Percentiles rank a stretch among this genome's conserved stretches.
These are phyloP conservation scores for Aspergillus campestris DNA, from an alignment of 495 filamentous ascomycete genomes.

Conservation along the genomic window DNA sequence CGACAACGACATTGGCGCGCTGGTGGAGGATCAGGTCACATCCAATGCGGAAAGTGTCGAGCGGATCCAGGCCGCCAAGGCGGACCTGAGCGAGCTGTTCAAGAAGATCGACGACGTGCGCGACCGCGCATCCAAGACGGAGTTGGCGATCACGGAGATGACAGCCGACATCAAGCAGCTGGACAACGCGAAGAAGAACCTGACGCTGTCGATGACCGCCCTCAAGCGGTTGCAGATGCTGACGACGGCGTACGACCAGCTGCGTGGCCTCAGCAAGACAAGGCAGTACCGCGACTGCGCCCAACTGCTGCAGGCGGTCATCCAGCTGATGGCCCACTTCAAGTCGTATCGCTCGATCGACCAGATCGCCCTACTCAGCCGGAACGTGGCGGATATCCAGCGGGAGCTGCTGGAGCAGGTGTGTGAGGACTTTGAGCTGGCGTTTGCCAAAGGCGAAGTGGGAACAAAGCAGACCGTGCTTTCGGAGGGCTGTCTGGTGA, in stretches of 20 bases:
- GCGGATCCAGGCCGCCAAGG: constrained; percentile 83
- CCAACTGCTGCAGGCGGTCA: constrained; percentile 86
- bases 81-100: constrained; percentile 82
- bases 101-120: constrained; percentile 93
- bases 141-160: constrained; percentile 96
- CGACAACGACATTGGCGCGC: constrained; percentile 65
- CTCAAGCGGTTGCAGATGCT: constrained; percentile 97
- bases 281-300: constrained; percentile 96
- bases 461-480: constrained; percentile 59
- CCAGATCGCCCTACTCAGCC: constrained; percentile 89
- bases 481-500: constrained; percentile 81
- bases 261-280: constrained; percentile 71
- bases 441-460: constrained; percentile 86
- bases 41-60: constrained; percentile 81
- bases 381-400: constrained; percentile 91
- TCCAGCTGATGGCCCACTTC: constrained; percentile 98
- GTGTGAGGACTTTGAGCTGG: constrained; percentile 95
- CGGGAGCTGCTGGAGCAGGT: constrained; percentile 91
- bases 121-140: constrained; percentile 80
- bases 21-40: constrained; percentile 73
- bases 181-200: constrained; percentile 91
- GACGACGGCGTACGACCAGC: constrained; percentile 95
- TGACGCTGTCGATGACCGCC: constrained; percentile 96
- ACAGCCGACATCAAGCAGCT: constrained; percentile 98
- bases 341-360: constrained; percentile 96